phyloP scores from a whole-genome alignment of 2,329 filamentous ascomycete species.

The Didymella glomerata region DNA sequence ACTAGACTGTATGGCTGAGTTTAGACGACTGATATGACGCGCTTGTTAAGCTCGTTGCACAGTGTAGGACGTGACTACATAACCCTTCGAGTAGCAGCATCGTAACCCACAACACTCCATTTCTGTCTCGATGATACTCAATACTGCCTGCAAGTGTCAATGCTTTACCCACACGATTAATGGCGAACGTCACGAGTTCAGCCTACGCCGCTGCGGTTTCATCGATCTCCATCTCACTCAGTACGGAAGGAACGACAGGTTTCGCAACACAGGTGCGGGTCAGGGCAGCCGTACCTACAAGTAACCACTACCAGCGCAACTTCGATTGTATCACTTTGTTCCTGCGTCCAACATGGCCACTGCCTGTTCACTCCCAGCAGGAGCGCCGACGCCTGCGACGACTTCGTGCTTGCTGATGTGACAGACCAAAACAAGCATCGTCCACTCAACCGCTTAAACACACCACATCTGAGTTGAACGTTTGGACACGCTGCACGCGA shows the following conservation, averaged over 20 bases:
- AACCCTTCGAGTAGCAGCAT: not conserved
- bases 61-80: not conserved
- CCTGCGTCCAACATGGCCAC: not conserved
- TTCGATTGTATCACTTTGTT: not conserved
- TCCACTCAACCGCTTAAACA: not conserved
- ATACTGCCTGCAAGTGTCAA: not conserved
- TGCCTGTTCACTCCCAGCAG: not conserved
- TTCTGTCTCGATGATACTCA: not conserved
- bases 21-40: not conserved
- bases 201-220: not conserved
- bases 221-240: not conserved
- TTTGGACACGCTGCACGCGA: too few relatives aligned
- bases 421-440: not conserved
- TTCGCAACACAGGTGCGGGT: not conserved
- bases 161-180: not conserved
- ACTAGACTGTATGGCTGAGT: not conserved
- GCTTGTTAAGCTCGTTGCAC: not conserved
- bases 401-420: not conserved
- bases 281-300: not conserved
- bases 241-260: not conserved
- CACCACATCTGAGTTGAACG: not conserved
- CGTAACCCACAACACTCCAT: not conserved
- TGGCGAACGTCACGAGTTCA: not conserved
- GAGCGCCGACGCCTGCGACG: not conserved
- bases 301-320: not conserved